phyloP scores from a whole-genome alignment of 2,329 filamentous ascomycete species.

The Arthrocladium fulminans region DNA sequence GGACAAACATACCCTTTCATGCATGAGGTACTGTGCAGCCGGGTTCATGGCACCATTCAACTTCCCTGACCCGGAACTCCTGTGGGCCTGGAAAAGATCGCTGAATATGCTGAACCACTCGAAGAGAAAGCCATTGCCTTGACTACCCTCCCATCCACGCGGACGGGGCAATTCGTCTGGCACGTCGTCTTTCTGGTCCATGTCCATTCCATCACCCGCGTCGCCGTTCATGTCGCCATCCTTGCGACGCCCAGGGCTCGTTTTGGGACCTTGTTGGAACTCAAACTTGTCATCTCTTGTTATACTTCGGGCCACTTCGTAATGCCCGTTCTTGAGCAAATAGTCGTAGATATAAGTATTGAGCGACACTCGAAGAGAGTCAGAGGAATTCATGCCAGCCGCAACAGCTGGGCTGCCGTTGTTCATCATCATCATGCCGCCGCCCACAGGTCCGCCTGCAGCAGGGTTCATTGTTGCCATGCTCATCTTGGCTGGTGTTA shows the following conservation, averaged over 20 bases:
- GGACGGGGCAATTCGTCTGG: constrained; percentile 67
- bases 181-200: constrained; percentile 71
- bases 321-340: constrained; percentile 77
- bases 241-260: constrained; percentile 58
- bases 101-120: constrained; percentile 98
- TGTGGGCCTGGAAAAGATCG: constrained; percentile 85
- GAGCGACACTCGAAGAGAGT: constrained; percentile 35
- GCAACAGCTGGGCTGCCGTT: constrained; percentile 36
- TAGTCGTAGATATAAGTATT: constrained; percentile 64
- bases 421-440: constrained; percentile 44
- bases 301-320: constrained; percentile 68
- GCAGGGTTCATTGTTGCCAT: constrained; percentile 50
- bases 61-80: constrained; percentile 58
- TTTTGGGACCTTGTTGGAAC: constrained; percentile 52
- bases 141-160: constrained; percentile 57
- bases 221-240: constrained; percentile 64
- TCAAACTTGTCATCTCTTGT: constrained; percentile 52
- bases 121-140: constrained; percentile 59
- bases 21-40: constrained; percentile 66
- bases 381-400: constrained; percentile 32
- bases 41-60: constrained; percentile 31
- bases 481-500: constrained; percentile 36
- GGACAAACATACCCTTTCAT: constrained; percentile 63
- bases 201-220: constrained; percentile 68
- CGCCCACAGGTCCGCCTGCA: constrained; percentile 48